Evolutionary conservation across 164 flowering plant species (phyloP).

Genomic region (Hamamelis virginiana): DNA sequence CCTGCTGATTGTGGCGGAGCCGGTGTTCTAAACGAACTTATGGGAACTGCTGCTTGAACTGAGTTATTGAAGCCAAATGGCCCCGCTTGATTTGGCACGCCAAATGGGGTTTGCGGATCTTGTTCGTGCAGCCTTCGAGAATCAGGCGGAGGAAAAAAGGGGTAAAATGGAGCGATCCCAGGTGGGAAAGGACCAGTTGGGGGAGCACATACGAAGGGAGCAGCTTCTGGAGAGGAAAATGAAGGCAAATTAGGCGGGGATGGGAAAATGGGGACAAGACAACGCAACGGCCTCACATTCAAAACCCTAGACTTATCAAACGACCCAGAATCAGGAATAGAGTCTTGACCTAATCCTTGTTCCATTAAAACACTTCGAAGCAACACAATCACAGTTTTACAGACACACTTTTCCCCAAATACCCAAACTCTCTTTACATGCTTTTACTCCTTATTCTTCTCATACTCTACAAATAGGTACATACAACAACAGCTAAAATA

Average conservation of each 20-base stretch:
- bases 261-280: slow-evolving; percentile 66
- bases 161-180: slow-evolving; percentile 57
- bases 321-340: slow-evolving; percentile 30
- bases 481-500: no score
- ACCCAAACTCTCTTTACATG: no score
- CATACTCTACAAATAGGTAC: no score
- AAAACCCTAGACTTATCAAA: slow-evolving; percentile 61
- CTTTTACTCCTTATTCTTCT: no score
- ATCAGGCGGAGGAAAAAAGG: slow-evolving; percentile 37
- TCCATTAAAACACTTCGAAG: slow-evolving; percentile 24
- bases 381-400: background rate
- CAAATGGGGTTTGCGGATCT: slow-evolving; percentile 20
- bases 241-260: slow-evolving; percentile 30
- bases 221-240: slow-evolving; percentile 29
- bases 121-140: slow-evolving; percentile 28
- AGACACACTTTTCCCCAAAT: no score
- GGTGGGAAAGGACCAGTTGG: slow-evolving; percentile 67
- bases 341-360: slow-evolving; percentile 27
- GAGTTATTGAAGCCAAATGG: slow-evolving; percentile 13
- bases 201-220: slow-evolving; percentile 48
- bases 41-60: slow-evolving; percentile 21
- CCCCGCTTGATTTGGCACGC: slow-evolving; percentile 13
- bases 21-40: slow-evolving; percentile 30
- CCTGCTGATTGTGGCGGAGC: slow-evolving; percentile 2
- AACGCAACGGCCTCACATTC: slow-evolving; percentile 70